Base-by-base conservation (phyloP, 2,329 filamentous ascomycete species). In the Penicillium sp. region DNA sequence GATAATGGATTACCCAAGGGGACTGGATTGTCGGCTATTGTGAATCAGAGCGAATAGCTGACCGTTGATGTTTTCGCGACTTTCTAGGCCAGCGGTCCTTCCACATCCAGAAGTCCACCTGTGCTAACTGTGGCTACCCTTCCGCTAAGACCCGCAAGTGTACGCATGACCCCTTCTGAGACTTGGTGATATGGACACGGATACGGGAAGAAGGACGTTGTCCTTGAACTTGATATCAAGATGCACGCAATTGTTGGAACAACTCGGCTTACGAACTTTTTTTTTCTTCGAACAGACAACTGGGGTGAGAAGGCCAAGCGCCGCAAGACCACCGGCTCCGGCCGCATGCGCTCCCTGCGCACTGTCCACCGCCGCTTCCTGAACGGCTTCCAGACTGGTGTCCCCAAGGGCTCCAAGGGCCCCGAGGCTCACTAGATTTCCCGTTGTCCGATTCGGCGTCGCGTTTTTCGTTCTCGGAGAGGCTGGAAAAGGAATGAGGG, bases 241-340 rank as follows among this genome's bases (percentile, higher is more conserved):
- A 7, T 26, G 21, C 39, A 45, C 50, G 37, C 37, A 39, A 53
- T 26, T 31, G 48, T 60, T 22, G 57, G 52, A 59, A 59, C 45
- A 50, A 27, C 24, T 62, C 65, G 64, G 69, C 70, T 72, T 64
- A 73, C 64, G 59, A 54, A 55, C 29, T 63, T 63, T 66, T 57
- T 66, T 57, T 31, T 62, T 50, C 55, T 62, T 41, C 19, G 8
- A 41, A 78, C 77, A 98, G 93, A 89, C 89, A 97, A 99, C 90
- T 99, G 95, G 95, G 87, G 90, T 81, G 93, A 98, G 88, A 99
- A 99, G 90, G 93, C 93, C 75, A 98, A 98, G 91, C 87, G 95
- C 82, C 96, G 95, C 90, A 98, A 97, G 93, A 97, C 93, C 77
- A 93, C 90, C 79, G 95, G 95, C 75, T 93, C 91, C 77, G 95